These are phyloP conservation scores for Paraglomus brasilianum DNA, from an alignment of 192 early-diverging fungal species.

Conservation along the genomic window DNA sequence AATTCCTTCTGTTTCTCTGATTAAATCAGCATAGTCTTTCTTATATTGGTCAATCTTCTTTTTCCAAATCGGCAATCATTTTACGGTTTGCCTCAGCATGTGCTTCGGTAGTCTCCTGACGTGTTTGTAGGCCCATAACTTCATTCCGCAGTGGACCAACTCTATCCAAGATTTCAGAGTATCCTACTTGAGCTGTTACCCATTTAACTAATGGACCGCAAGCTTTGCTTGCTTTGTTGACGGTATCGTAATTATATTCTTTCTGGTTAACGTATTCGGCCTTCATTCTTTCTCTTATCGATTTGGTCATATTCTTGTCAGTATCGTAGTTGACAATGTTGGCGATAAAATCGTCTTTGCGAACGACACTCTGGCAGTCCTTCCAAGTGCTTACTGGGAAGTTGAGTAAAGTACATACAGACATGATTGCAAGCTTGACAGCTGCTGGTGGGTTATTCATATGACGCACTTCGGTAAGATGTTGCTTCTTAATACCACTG, in stretches of 20 bases:
- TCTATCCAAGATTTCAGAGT: constrained; percentile 87
- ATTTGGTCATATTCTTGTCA: constrained; percentile 70
- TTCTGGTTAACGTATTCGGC: constrained; percentile 78
- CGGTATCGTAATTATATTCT: constrained; percentile 88
- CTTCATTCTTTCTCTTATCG: constrained; percentile 79
- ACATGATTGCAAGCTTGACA: constrained; percentile 96
- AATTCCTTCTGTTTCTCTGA: constrained; percentile 87
- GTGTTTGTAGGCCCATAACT: constrained; percentile 77
- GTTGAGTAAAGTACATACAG: constrained; percentile 93
- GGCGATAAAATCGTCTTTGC: constrained; percentile 95
- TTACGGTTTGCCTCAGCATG: constrained; percentile 72
- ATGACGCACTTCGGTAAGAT: constrained; percentile 91
- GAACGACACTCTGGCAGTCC: constrained; percentile 81
- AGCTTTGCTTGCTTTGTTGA: constrained; percentile 97
- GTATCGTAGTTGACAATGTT: constrained; percentile 97
- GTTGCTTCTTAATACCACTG: constrained; percentile 93
- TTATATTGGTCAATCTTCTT: constrained; percentile 88
- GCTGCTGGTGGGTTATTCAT: constrained; percentile 97
- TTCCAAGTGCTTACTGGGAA: constrained; percentile 89
- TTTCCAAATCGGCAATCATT: constrained; percentile 84
- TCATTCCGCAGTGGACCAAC: constrained; percentile 95
- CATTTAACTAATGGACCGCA: constrained; percentile 98
- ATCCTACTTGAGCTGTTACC: constrained; percentile 96
- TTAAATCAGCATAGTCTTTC: constrained; percentile 95
- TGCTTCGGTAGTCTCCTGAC: constrained; percentile 69